These are phyloP conservation scores for Pseudotulostoma volvatum DNA, from an alignment of 495 filamentous ascomycete genomes.

Conservation along the genomic window DNA sequence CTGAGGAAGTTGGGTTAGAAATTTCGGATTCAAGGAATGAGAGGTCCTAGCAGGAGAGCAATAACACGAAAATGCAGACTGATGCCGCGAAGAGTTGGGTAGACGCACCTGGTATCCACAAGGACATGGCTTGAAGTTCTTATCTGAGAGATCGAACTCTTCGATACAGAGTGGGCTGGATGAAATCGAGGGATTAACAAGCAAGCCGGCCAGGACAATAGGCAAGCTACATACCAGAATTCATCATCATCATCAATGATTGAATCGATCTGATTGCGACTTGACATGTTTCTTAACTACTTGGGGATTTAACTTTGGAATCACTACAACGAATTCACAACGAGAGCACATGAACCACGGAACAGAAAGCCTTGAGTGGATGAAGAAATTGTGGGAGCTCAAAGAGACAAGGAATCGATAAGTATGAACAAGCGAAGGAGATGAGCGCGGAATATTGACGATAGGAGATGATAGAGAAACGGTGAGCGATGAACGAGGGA, in stretches of 20 bases:
- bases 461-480: no score
- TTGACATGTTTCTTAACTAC: constrained; percentile 33
- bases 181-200: background rate
- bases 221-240: constrained; percentile 46
- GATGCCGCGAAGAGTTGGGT: no score
- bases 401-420: constrained; percentile 5
- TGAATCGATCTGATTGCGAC: constrained; percentile 65
- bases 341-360: constrained; percentile 10
- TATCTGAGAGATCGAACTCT: constrained; percentile 93
- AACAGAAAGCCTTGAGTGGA: constrained; percentile 12
- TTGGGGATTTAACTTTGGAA: constrained; percentile 6
- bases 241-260: constrained; percentile 98
- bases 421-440: constrained; percentile 3
- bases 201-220: background rate
- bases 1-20: constrained; percentile 25
- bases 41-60: no score
- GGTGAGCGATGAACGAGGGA: no score
- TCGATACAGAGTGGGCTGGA: constrained; percentile 90
- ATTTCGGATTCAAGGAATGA: no score
- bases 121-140: constrained; percentile 92
- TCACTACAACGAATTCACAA: constrained; percentile 9
- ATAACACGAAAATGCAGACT: no score
- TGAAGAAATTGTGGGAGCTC: constrained; percentile 8
- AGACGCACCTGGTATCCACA: constrained; percentile 86
- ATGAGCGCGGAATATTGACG: no score